These are phyloP conservation scores for Scutellaria galericulata DNA, from an alignment of 257 asterid genomes.

Conservation along the genomic window DNA sequence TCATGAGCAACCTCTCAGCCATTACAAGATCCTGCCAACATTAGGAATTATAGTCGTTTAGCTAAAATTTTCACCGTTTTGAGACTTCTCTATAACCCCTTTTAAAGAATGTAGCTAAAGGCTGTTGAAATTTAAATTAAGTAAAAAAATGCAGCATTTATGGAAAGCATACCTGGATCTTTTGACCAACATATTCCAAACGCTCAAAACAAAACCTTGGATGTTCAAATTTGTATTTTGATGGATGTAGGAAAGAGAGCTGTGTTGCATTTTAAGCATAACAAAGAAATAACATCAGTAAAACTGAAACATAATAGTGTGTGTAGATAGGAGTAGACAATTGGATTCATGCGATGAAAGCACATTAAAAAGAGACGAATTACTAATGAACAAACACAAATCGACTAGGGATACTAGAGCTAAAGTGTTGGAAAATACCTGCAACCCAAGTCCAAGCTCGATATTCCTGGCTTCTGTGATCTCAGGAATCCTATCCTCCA, in stretches of 20 bases:
- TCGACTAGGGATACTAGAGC: not conserved
- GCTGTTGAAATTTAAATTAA: not conserved
- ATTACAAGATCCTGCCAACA: conserved; percentile 80
- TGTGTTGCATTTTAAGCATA: conserved; percentile 39
- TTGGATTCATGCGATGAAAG: not conserved
- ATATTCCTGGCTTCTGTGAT: conserved; percentile 94
- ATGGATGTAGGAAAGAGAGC: conserved; percentile 92
- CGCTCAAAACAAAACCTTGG: conserved; percentile 97
- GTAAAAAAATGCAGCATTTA: not conserved
- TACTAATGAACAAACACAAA: not conserved
- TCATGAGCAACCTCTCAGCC: conserved; percentile 97
- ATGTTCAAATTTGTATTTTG: conserved; percentile 84
- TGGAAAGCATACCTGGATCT: conserved; percentile 71
- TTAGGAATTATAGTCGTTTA: not conserved
- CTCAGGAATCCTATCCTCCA: conserved; percentile 77
- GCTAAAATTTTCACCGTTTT: not conserved
- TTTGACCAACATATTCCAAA: conserved; percentile 92
- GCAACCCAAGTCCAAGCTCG: conserved; percentile 98
- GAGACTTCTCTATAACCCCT: not conserved
- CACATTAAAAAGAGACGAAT: not conserved
- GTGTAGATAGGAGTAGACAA: not conserved
- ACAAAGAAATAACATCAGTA: conserved; percentile 8
- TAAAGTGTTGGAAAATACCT: conserved; percentile 52
- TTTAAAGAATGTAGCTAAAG: conserved; percentile 6
- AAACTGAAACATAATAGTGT: not conserved